A percentile compares a stretch with the other conserved stretches of the same genome.
These are phyloP conservation scores for Nakazawaea laoshanensis DNA, from an alignment of 805 yeast species.

Conservation along the genomic window DNA sequence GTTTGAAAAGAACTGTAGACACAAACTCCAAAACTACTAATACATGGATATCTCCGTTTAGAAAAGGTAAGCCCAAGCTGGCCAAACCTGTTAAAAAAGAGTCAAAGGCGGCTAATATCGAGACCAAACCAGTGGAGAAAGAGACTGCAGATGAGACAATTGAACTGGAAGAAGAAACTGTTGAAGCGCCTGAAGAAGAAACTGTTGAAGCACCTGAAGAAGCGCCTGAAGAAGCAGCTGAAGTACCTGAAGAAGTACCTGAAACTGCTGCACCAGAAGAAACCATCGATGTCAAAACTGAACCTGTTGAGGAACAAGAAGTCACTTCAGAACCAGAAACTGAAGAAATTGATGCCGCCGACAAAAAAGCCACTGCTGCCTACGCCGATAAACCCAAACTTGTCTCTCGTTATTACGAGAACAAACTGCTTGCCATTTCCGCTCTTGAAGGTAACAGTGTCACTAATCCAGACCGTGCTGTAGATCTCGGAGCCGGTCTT, in stretches of 20 bases:
- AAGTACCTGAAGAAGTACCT: constrained; percentile 11
- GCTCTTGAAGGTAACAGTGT: constrained; percentile 32
- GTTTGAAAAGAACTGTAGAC: constrained; percentile 7
- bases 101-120: constrained; percentile 10
- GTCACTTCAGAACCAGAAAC: constrained; percentile 10
- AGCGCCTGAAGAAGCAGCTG: constrained; percentile 12
- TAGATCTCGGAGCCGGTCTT: constrained; percentile 48
- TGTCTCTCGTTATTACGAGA: constrained; percentile 38
- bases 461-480: constrained; percentile 39
- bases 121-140: constrained; percentile 1
- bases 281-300: constrained; percentile 10
- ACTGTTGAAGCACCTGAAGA: constrained; percentile 13
- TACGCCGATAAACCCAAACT: constrained; percentile 40
- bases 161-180: constrained; percentile 1
- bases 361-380: constrained; percentile 28
- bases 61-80: constrained; percentile 11
- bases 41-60: constrained; percentile 17
- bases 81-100: not conserved
- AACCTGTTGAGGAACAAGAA: constrained; percentile 12
- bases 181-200: constrained; percentile 10
- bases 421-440: constrained; percentile 37
- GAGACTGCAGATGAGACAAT: constrained; percentile 2
- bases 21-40: constrained; percentile 2
- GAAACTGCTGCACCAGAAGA: constrained; percentile 9
- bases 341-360: constrained; percentile 14